phyloP scores from a whole-genome alignment of 306 rosid species.

The Cucurbita ficifolia region DNA sequence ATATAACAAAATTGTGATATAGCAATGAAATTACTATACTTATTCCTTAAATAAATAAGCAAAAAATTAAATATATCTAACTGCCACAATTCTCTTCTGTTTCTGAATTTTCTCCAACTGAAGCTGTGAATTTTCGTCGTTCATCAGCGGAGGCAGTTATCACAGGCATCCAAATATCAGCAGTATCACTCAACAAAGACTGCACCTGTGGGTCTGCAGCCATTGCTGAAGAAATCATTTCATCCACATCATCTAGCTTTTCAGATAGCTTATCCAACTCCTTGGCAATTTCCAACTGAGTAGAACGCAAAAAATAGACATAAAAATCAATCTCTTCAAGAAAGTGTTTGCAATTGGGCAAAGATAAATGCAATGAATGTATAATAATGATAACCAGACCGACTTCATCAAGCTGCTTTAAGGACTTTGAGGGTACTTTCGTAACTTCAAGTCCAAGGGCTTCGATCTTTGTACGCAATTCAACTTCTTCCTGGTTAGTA shows the following conservation, averaged over 20 bases:
- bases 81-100: constrained; percentile 15
- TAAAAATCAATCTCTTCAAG: neutral
- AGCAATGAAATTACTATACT: neutral
- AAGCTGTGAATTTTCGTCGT: constrained; percentile 43
- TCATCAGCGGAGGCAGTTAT: constrained; percentile 73
- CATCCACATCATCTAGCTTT: constrained; percentile 74
- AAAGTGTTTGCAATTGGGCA: neutral
- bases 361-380: neutral
- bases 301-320: neutral
- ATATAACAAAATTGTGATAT: neutral
- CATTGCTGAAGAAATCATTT: constrained; percentile 75
- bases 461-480: constrained; percentile 77
- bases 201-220: constrained; percentile 80
- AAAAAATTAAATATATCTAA: constrained; percentile 3
- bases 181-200: constrained; percentile 68
- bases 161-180: constrained; percentile 84
- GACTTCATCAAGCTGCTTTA: constrained; percentile 57
- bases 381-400: constrained; percentile 2
- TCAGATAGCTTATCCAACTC: constrained; percentile 79
- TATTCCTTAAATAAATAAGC: neutral
- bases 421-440: constrained; percentile 65
- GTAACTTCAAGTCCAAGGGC: constrained; percentile 85
- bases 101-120: constrained; percentile 25
- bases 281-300: constrained; percentile 66
- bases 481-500: constrained; percentile 87